Evolutionary conservation across 768 basidiomycete species (phyloP), one percentile per base, ranked within the genome.

Genomic region (Russula ochroleuca): DNA sequence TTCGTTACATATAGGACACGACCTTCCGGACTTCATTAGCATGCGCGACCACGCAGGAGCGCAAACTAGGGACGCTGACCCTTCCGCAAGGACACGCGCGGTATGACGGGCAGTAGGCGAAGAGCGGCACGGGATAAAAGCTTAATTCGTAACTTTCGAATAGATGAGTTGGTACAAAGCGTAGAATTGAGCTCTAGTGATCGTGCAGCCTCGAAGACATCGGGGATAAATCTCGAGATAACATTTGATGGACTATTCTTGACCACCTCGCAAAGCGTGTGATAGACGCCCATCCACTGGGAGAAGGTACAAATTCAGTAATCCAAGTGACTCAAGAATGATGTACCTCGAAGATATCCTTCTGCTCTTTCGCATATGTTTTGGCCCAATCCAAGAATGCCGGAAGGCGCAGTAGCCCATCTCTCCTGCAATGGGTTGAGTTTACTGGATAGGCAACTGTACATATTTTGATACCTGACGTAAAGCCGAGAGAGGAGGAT

Each of bases 401-500:
- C 1, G 62, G 55, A 28, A 67, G 38, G 10, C 62, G 62, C 13
- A 17, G 51, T 9, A 37, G 17, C 8, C 9, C 81, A 70, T 91
- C 87, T 73, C 83, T 83, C 75, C 89, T 86, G 71, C 35, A 41
- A 45, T 31, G 73, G 38, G 73, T 28, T 57, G 25, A 35, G 48
- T 35, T 25, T 15, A 51, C 21, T 23, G 45, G 66, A 23, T 50
- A 62, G 52, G 57, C 23, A 15, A 50, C 43, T 41, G 69, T 38
- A 7, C 35, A 70, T n/a, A 37, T 33, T 25, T 55, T 9, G 13
- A 64, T 74, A 88, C 87, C 95, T 85, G 69, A 84, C 85, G 71
- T 90, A 97, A 35, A 95, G 76, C 43, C 87, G 81, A 3, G 94
- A 85, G 7, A 98, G 79, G n/a, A 96, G 75, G 11, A 92, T 72